A percentile compares a stretch with the other conserved stretches of the same genome.
phyloP scores from a whole-genome alignment of 179 eudicot species.

The Spinacia oleracea region DNA sequence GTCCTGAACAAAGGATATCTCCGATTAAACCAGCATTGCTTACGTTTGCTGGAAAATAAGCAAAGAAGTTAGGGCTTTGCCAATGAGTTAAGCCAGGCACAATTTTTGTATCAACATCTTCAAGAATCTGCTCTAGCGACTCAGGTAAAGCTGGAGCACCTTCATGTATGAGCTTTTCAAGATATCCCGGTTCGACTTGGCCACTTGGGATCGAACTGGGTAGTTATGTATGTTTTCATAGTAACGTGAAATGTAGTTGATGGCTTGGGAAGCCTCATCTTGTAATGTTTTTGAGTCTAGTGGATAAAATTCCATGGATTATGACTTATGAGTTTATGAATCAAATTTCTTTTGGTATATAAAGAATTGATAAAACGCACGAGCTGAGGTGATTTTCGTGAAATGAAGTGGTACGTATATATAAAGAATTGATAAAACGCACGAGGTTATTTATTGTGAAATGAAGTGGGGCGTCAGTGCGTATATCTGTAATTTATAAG shows the following conservation, averaged over 20 bases:
- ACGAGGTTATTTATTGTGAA: too few species aligned
- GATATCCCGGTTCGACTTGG: constrained; percentile 35
- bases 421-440: too few species aligned
- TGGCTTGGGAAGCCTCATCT: not conserved
- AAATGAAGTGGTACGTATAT: too few species aligned
- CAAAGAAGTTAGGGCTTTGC: constrained; percentile 38
- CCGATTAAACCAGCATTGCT: constrained; percentile 38
- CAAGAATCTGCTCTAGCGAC: constrained; percentile 24
- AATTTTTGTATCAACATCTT: constrained; percentile 22
- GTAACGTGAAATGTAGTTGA: constrained; percentile 26
- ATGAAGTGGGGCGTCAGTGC: too few species aligned
- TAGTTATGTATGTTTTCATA: constrained; percentile 24
- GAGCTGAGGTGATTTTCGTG: too few species aligned
- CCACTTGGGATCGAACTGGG: constrained; percentile 32
- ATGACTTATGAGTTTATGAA: too few species aligned
- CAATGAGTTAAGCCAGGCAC: constrained; percentile 39
- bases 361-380: too few species aligned
- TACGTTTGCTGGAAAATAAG: constrained; percentile 30
- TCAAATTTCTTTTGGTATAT: too few species aligned
- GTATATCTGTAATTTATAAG: too few species aligned
- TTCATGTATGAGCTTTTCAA: constrained; percentile 13
- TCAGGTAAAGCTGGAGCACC: constrained; percentile 22
- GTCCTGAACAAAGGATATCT: constrained; percentile 29
- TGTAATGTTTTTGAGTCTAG: not conserved
- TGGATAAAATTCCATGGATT: not conserved